These are phyloP conservation scores for Hericium alpestre DNA, from an alignment of 768 basidiomycete species.

Conservation along the genomic window DNA sequence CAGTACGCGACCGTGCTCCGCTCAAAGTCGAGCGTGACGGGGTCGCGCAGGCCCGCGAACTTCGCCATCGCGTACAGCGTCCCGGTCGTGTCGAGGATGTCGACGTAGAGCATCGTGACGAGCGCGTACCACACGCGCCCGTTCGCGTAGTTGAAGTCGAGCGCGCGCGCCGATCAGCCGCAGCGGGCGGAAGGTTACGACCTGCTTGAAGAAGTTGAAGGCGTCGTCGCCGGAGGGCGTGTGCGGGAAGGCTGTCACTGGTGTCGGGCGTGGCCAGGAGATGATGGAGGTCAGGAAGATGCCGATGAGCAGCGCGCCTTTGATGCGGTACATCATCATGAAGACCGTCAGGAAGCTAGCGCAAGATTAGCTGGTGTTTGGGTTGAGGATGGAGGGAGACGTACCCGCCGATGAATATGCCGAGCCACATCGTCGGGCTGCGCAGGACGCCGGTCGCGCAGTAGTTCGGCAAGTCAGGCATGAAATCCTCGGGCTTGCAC, in stretches of 20 bases:
- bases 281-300: slow-evolving; percentile 78
- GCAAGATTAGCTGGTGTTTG: neutral
- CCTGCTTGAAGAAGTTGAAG: slow-evolving; percentile 79
- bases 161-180: slow-evolving; percentile 50
- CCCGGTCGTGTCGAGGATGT: slow-evolving; percentile 58
- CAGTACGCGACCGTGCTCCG: slow-evolving; percentile 75
- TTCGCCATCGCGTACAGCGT: slow-evolving; percentile 88
- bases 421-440: slow-evolving; percentile 79
- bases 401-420: slow-evolving; percentile 74
- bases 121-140: slow-evolving; percentile 82
- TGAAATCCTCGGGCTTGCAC: slow-evolving; percentile 44
- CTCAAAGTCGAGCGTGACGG: slow-evolving; percentile 80
- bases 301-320: slow-evolving; percentile 73
- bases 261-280: slow-evolving; percentile 78
- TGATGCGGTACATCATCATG: slow-evolving; percentile 76
- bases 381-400: slow-evolving; percentile 13
- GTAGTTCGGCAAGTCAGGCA: slow-evolving; percentile 38
- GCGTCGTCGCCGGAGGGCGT: slow-evolving; percentile 54
- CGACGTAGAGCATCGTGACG: slow-evolving; percentile 83
- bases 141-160: slow-evolving; percentile 37
- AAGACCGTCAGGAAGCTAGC: slow-evolving; percentile 62
- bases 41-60: slow-evolving; percentile 80
- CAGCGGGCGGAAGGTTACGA: slow-evolving; percentile 65
- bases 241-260: slow-evolving; percentile 77
- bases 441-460: slow-evolving; percentile 57